Base-by-base conservation (phyloP, 140 eudicot genomes). In the Anethum foeniculum region DNA sequence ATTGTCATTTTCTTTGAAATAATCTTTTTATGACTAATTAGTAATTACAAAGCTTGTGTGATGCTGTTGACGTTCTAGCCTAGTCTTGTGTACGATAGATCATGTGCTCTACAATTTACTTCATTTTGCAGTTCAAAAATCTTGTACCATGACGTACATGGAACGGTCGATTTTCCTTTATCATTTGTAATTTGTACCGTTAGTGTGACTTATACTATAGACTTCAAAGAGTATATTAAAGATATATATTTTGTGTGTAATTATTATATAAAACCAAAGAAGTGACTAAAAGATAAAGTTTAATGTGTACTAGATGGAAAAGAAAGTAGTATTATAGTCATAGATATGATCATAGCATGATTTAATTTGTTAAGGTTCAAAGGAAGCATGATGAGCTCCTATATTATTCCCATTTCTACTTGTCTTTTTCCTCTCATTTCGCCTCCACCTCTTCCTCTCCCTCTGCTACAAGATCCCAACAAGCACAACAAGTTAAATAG, bases 341-440 rank as follows among this genome's bases (percentile, higher is more conserved):
- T 25, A 8, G 38, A 38, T 6, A 27, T 60, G 25, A 34, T 71
- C 68, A 58, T 44, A 47, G 78, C 74, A 85, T 73, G 38, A 47
- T 47, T 27, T 68, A 77, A 30, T 67, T 32, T 32, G 43, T 79
- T 65, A 47, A 19, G 68, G 74, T 71, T 71, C 76, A 71, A 71
- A 36, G 21, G 44, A 71, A 71, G 76, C 25, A 71, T 71, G 76
- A 71, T 71, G 44, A 71, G 76, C 5, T 71, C 46, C 10, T 34
- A 71, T 16, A 71, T 71, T 71, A 71, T 71, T 71, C 76, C 51
- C 76, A 71, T 7, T 19, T 71, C 27, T 71, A 71, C 47, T 71
- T 71, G 76, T 71, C 76, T 38, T 71, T 71, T 71, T 38, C 76
- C 76, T 71, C 76, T 71, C 76, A 38, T 71, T 71, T 71, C 76